These are phyloP conservation scores for Coleophoma cylindrospora DNA, from an alignment of 2,329 filamentous ascomycete species.

Conservation along the genomic window DNA sequence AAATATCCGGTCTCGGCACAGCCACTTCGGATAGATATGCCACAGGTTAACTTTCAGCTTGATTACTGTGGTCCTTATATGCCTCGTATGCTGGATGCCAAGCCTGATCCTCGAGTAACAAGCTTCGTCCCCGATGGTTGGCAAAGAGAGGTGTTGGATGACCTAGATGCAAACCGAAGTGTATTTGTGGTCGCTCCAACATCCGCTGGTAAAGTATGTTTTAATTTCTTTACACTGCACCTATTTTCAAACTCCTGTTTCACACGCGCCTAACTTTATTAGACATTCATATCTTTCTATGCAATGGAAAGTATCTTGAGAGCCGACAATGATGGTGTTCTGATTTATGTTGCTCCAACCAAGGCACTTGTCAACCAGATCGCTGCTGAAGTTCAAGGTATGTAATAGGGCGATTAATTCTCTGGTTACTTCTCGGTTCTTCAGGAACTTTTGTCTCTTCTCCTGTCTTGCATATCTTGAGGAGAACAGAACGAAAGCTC, in stretches of 20 bases:
- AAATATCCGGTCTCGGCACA: slow-evolving; percentile 27
- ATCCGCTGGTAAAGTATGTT: slow-evolving; percentile 59
- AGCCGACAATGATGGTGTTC: slow-evolving; percentile 60
- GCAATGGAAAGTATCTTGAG: slow-evolving; percentile 74
- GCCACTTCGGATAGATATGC: slow-evolving; percentile 26
- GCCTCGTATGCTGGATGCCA: slow-evolving; percentile 67
- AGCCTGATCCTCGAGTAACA: slow-evolving; percentile 59
- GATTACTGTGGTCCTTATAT: slow-evolving; percentile 67
- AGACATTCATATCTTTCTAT: slow-evolving; percentile 77
- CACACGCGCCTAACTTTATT: no score
- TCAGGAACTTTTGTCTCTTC: no score
- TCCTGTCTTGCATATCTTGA: no score
- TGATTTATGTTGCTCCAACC: slow-evolving; percentile 77
- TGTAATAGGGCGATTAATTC: background rate
- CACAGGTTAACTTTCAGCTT: slow-evolving; percentile 59
- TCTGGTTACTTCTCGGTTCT: background rate
- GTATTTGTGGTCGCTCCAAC: slow-evolving; percentile 74
- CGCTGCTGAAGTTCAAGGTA: slow-evolving; percentile 68
- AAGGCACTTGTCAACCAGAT: slow-evolving; percentile 83
- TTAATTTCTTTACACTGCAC: no score
- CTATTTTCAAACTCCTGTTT: no score
- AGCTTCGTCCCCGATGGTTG: slow-evolving; percentile 71
- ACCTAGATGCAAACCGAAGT: slow-evolving; percentile 65
- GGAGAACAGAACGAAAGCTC: no score
- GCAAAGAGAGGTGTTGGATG: slow-evolving; percentile 70